Percentiles rank a stretch among this genome's conserved stretches.
Conservation (phyloP, 495 filamentous ascomycete species). For the Podospora pseudocomata region DNA sequence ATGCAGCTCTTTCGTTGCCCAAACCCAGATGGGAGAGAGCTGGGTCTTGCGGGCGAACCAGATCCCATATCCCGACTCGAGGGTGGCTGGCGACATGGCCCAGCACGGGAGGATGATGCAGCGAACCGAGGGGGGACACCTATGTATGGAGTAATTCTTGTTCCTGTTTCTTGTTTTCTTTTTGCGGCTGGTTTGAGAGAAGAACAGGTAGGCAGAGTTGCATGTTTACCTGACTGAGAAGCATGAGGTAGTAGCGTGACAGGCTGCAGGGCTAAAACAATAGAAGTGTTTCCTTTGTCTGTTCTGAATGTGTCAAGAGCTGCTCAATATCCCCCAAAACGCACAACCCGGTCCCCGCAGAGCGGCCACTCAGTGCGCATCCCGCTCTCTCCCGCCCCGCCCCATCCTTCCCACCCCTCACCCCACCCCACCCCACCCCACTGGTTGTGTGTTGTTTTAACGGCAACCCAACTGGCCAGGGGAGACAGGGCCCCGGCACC, state of each 20-base stretch:
- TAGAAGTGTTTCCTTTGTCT: too few species aligned
- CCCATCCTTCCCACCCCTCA: slow-evolving; percentile 1
- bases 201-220: too few species aligned
- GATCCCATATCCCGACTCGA: neutral
- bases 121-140: neutral
- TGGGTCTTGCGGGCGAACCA: neutral
- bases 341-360: neutral
- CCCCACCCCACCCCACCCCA: slow-evolving; percentile 4
- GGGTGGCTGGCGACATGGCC: slow-evolving; percentile 3
- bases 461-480: neutral
- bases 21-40: neutral
- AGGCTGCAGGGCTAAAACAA: too few species aligned
- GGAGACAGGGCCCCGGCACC: neutral
- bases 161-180: too few species aligned
- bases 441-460: neutral
- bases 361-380: neutral
- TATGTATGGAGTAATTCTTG: too few species aligned
- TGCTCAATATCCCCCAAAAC: neutral
- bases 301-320: neutral
- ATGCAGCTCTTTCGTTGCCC: slow-evolving; percentile 3
- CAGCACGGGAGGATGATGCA: neutral
- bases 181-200: too few species aligned
- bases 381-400: slow-evolving; percentile 5
- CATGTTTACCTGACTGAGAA: too few species aligned
- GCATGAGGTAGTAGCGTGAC: too few species aligned